Base-by-base conservation (phyloP, 495 filamentous ascomycete genomes). In the Penicillium dipodomyicola region DNA sequence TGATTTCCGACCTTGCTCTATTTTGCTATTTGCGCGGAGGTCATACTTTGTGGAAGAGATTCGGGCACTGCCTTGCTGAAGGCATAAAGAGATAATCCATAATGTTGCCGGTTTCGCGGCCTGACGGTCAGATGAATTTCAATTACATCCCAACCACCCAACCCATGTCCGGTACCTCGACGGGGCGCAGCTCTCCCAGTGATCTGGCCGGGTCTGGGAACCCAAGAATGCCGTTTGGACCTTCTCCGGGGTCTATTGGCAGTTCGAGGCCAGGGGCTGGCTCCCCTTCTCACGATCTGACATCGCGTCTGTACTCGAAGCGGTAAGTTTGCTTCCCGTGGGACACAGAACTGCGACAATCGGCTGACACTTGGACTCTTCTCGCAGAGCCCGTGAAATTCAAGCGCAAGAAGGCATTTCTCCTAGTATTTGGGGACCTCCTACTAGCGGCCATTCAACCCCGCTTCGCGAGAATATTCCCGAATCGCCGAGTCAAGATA, bases 401-500 rank as follows among this genome's bases (percentile, higher is more conserved):
- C 95, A 97, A 76, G 92, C 92, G 37, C 92, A 97, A 75, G 95
- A 97, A 80, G 92, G 92, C 41, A 72, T 95, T 58, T 85, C 87
- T 60, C 81, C 90, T 49, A 91, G 89, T 69, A 84, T 92, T 27
- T 97, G 95, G 94, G 93, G 91, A 29, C 92, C 94, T 39, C 94
- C 94, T 51, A 93, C 95, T 32, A 96, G 92, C 69, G 92, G 91
- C 53, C 88, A 95, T 76, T 96, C 94, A 44, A 97, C 94, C 20
- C 95, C 94, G 58, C 82, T 98, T 54, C 89, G 94, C 58, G 94
- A 97, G 75, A 96, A 94, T 53, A 96, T 97, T 50, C 95, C 94
- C 60, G 94, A 98, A 76, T 96, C 92, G 10, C 87, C 87, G n/a
- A 91, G 88, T 52, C 91, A 90, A 64, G 94, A 97, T 74, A 93